These are phyloP conservation scores for Ajuga reptans DNA, from an alignment of 305 asterid species.

Conservation along the genomic window DNA sequence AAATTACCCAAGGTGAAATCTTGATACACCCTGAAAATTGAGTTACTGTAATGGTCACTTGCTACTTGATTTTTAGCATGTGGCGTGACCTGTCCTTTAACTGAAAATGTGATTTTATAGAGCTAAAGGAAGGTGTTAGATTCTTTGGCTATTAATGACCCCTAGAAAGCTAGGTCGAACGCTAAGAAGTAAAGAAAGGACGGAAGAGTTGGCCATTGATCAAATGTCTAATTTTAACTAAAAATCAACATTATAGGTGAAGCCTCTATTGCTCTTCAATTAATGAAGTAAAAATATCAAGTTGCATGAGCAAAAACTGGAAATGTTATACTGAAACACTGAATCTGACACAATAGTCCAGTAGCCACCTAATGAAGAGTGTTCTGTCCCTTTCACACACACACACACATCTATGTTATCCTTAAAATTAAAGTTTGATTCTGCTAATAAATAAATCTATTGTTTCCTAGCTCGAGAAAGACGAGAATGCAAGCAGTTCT, in stretches of 20 bases:
- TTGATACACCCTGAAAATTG: constrained; percentile 18
- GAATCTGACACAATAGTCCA: constrained; percentile 10
- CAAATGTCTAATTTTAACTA: background rate
- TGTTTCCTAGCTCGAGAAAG: constrained; percentile 31
- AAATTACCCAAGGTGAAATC: constrained; percentile 32
- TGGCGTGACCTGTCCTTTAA: background rate
- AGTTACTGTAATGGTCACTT: background rate
- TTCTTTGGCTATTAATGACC: background rate
- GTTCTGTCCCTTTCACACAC: background rate
- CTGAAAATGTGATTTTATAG: background rate
- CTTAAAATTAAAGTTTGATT: background rate
- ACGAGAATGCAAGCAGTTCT: constrained; percentile 21
- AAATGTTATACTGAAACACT: background rate
- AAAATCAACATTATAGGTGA: background rate
- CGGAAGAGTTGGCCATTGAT: background rate
- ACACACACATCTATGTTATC: too few relatives aligned
- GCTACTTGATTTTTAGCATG: constrained; percentile 12
- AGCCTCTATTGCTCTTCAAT: background rate
- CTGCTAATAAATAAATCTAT: constrained; percentile 14
- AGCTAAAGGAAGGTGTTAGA: background rate
- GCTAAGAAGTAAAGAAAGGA: background rate
- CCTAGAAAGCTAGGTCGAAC: background rate
- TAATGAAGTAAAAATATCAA: background rate
- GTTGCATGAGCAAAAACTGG: constrained; percentile 5
- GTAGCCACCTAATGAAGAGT: constrained; percentile 1